A percentile compares a stretch with the other conserved stretches of the same genome.
phyloP scores from a whole-genome alignment of 306 rosid genomes.

The Rosa persica region DNA sequence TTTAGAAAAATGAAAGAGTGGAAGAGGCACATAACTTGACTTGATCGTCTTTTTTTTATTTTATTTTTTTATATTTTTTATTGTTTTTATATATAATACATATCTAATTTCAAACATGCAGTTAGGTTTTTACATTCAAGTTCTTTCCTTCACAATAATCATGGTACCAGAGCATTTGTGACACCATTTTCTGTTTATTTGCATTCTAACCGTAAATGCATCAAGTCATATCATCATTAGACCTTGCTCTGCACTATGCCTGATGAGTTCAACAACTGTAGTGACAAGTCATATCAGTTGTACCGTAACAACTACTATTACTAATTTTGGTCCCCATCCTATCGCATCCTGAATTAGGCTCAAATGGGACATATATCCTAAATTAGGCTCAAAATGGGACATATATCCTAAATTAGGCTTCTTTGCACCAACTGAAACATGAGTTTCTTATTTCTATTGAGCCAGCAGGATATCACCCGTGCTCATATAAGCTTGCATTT shows the following conservation, averaged over 20 bases:
- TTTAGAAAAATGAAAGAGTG: not conserved
- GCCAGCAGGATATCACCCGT: not conserved
- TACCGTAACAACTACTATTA: not conserved
- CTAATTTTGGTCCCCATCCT: not conserved
- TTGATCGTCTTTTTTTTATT: not conserved
- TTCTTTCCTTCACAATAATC: not conserved
- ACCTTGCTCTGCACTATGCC: not conserved
- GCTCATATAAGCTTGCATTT: not conserved
- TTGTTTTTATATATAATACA: not conserved
- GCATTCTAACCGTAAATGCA: not conserved
- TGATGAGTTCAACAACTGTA: not conserved
- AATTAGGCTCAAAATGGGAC: not conserved
- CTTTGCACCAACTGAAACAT: not conserved
- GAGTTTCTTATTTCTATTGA: not conserved
- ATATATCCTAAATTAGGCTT: not conserved
- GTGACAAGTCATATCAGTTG: not conserved
- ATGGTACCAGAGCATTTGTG: not conserved
- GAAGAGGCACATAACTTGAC: not conserved
- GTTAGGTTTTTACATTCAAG: not conserved
- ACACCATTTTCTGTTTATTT: not conserved
- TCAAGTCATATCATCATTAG: slow-evolving; percentile 1
- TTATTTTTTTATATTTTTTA: not conserved
- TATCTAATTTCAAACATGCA: not conserved
- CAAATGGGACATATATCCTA: not conserved
- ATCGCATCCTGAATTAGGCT: not conserved